Percentiles rank a stretch among this genome's conserved stretches.
phyloP scores from a whole-genome alignment of 805 yeast species.

The Candida morakotiae region DNA sequence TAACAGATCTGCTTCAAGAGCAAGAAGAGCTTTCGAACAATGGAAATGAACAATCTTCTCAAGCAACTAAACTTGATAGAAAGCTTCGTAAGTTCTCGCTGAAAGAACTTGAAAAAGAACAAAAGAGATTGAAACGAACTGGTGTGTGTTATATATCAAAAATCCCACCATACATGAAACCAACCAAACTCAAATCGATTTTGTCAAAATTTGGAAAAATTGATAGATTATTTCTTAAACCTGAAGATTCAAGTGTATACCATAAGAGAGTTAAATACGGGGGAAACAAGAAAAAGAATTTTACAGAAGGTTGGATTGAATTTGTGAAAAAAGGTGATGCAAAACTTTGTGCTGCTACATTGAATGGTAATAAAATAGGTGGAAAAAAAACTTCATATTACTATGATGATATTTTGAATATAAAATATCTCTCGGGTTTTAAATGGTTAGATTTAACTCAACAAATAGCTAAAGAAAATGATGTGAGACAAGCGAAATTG shows the following conservation, averaged over 20 bases:
- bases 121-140: slow-evolving; percentile 57
- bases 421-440: slow-evolving; percentile 85
- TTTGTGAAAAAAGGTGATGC: slow-evolving; percentile 81
- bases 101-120: slow-evolving; percentile 50
- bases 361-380: slow-evolving; percentile 87
- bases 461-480: slow-evolving; percentile 87
- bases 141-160: slow-evolving; percentile 93
- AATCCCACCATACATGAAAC: slow-evolving; percentile 97
- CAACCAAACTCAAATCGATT: slow-evolving; percentile 80
- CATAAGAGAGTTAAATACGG: slow-evolving; percentile 75
- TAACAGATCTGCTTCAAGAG: too few species aligned
- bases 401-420: slow-evolving; percentile 89
- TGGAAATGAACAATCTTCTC: too few species aligned
- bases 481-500: slow-evolving; percentile 80
- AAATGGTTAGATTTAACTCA: slow-evolving; percentile 95
- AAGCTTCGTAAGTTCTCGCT: slow-evolving; percentile 56
- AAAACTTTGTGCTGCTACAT: slow-evolving; percentile 76
- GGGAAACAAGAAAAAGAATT: slow-evolving; percentile 85
- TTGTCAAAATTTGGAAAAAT: slow-evolving; percentile 78
- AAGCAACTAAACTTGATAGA: slow-evolving; percentile 13
- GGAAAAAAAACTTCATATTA: slow-evolving; percentile 89
- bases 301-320: slow-evolving; percentile 97
- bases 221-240: slow-evolving; percentile 83
- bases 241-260: slow-evolving; percentile 68
- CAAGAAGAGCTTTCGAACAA: too few species aligned